Evolutionary conservation across 306 rosid species (phyloP).

Genomic region (Acacia confusa): DNA sequence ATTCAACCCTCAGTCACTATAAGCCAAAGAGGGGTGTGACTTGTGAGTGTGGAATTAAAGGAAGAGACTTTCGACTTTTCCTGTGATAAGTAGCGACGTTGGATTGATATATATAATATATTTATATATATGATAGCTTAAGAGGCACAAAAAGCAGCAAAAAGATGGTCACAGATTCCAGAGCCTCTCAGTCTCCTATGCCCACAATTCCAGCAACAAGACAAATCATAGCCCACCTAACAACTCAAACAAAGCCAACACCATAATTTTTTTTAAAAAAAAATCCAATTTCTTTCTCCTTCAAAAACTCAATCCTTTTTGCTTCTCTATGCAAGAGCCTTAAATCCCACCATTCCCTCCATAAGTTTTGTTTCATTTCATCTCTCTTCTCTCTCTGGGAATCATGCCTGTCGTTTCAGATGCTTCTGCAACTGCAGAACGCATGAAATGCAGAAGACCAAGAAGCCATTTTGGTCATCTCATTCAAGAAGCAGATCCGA

Average conservation of each 20-base stretch:
- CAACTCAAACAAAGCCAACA: constrained; percentile 39
- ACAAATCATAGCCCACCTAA: constrained; percentile 71
- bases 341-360: constrained; percentile 1
- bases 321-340: background rate
- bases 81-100: constrained; percentile 33
- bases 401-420: constrained; percentile 63
- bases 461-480: constrained; percentile 57
- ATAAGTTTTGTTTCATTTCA: constrained; percentile 10
- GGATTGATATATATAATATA: background rate
- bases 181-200: constrained; percentile 31
- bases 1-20: constrained; percentile 37
- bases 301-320: constrained; percentile 14
- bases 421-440: constrained; percentile 37
- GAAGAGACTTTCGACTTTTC: constrained; percentile 26
- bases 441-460: constrained; percentile 68
- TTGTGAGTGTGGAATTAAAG: constrained; percentile 9
- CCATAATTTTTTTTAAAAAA: constrained; percentile 12
- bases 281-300: background rate
- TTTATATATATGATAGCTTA: constrained; percentile 19
- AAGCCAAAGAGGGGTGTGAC: constrained; percentile 16
- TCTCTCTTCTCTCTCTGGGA: constrained; percentile 6
- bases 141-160: constrained; percentile 57
- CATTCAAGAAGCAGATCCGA: constrained; percentile 65
- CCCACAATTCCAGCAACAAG: constrained; percentile 62
- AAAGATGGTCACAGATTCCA: constrained; percentile 62